phyloP scores from a whole-genome alignment of 768 basidiomycete genomes.

The Boletus pseudopeckii region DNA sequence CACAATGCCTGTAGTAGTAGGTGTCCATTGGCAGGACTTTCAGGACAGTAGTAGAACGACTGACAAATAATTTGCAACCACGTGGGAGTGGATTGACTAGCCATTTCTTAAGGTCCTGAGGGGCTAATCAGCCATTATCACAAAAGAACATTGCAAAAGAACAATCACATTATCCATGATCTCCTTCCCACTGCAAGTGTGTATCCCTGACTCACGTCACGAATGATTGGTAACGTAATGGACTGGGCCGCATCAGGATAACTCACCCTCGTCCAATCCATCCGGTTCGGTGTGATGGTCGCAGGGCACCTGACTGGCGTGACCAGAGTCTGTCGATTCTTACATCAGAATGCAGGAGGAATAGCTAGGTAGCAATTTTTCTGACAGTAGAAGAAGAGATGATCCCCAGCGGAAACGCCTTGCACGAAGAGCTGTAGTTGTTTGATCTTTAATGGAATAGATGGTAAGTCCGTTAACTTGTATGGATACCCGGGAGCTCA shows the following conservation, averaged over 20 bases:
- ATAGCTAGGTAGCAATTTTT: background rate
- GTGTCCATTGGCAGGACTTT: background rate
- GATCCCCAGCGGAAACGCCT: conserved; percentile 45
- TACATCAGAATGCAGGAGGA: background rate
- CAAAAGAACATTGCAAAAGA: conserved; percentile 31
- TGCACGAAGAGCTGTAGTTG: conserved; percentile 44
- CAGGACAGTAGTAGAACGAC: conserved; percentile 3
- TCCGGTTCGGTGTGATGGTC: conserved; percentile 46
- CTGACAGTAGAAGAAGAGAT: conserved; percentile 58
- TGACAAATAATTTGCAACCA: conserved; percentile 28
- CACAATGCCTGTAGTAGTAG: conserved; percentile 20
- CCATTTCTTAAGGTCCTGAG: conserved; percentile 22
- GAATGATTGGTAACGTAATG: background rate
- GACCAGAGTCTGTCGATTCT: conserved; percentile 45
- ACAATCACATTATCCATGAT: conserved; percentile 25
- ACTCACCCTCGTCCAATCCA: conserved; percentile 49
- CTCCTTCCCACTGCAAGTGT: conserved; percentile 5
- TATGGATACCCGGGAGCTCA: conserved; percentile 21
- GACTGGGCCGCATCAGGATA: background rate
- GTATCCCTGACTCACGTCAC: conserved; percentile 8
- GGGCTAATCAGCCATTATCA: conserved; percentile 23
- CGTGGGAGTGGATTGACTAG: conserved; percentile 25
- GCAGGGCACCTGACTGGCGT: conserved; percentile 44
- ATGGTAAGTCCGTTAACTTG: background rate
- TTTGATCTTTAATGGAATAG: conserved; percentile 30